Conservation (phyloP, 192 early-diverging fungal species). For the Mortierella hygrophila region DNA sequence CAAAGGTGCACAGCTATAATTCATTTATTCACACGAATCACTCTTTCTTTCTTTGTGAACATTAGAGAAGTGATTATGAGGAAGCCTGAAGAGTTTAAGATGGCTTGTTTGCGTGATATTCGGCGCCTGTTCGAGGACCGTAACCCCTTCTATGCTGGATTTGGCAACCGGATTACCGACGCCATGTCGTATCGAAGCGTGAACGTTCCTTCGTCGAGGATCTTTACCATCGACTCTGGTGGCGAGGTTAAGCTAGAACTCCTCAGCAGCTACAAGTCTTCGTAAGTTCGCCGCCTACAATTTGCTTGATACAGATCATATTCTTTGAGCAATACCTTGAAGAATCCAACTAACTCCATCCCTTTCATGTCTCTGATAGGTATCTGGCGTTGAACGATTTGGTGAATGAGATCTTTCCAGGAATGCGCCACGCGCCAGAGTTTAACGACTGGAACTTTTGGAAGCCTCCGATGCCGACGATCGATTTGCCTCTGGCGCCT, state of each 20-base stretch:
- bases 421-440: slow-evolving; percentile 69
- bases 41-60: background rate
- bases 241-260: slow-evolving; percentile 95
- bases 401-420: slow-evolving; percentile 95
- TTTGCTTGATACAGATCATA: background rate
- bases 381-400: slow-evolving; percentile 90
- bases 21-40: background rate
- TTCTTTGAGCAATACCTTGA: background rate
- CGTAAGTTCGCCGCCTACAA: slow-evolving; percentile 57
- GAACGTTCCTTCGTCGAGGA: slow-evolving; percentile 89
- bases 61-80: slow-evolving; percentile 91
- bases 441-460: slow-evolving; percentile 91
- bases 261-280: slow-evolving; percentile 83
- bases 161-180: slow-evolving; percentile 96
- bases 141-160: slow-evolving; percentile 95
- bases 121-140: slow-evolving; percentile 83
- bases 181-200: slow-evolving; percentile 94
- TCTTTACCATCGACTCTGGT: slow-evolving; percentile 93
- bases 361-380: slow-evolving; percentile 4
- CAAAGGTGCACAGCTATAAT: background rate
- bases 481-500: slow-evolving; percentile 60
- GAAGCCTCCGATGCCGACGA: slow-evolving; percentile 64
- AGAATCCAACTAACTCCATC: background rate
- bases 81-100: slow-evolving; percentile 97
- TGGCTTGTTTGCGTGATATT: slow-evolving; percentile 92